Evolutionary conservation across 1,139 yeast species (phyloP).

Genomic region (Debaryomyces nepalensis): DNA sequence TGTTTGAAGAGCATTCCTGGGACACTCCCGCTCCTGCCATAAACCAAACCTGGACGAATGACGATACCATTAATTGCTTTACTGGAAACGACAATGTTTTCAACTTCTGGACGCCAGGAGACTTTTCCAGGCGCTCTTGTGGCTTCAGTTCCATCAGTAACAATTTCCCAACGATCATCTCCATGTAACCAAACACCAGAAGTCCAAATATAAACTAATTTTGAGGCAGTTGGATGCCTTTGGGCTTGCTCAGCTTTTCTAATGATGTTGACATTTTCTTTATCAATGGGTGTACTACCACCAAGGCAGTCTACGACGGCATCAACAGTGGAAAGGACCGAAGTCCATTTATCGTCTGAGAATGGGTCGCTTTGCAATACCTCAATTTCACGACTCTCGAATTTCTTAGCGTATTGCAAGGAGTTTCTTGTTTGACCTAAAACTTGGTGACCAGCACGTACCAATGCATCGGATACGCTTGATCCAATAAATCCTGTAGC

Average conservation of each 20-base stretch:
- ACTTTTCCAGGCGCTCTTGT: conserved; percentile 11
- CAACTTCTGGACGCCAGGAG: conserved; percentile 12
- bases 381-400: background rate
- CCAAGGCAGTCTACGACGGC: conserved; percentile 22
- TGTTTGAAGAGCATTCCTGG: conserved; percentile 11
- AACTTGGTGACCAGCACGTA: conserved; percentile 13
- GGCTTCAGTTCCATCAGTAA: conserved; percentile 12
- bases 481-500: conserved; percentile 13
- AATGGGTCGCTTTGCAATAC: background rate
- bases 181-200: conserved; percentile 14
- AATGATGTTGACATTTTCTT: conserved; percentile 1
- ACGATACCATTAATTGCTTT: conserved; percentile 10
- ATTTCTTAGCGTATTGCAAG: background rate
- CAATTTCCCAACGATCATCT: conserved; percentile 12
- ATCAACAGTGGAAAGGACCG: conserved; percentile 2
- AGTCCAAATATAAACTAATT: conserved; percentile 13
- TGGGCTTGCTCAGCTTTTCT: conserved; percentile 10
- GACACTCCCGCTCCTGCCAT: conserved; percentile 10
- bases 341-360: background rate
- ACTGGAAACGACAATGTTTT: conserved; percentile 7
- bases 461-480: conserved; percentile 12
- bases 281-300: conserved; percentile 8
- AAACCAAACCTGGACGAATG: conserved; percentile 13
- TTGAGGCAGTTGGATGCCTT: conserved; percentile 11
- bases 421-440: conserved; percentile 11